Conservation (phyloP, 768 basidiomycete species). For the Trametes gibbosa region DNA sequence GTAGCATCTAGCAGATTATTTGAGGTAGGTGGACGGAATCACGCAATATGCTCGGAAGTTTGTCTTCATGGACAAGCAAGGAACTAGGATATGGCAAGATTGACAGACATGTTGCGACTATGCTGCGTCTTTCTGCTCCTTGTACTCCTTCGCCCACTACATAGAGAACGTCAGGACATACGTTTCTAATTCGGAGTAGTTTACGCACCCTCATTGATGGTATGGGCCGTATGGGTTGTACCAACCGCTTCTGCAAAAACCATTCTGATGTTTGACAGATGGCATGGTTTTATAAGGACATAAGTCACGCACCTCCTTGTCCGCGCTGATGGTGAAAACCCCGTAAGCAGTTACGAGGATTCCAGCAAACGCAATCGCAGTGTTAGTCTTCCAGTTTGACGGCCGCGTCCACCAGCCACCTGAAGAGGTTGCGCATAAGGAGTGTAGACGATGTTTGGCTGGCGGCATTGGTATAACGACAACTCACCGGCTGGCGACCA, state of each 20-base stretch:
- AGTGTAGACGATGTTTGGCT: background rate
- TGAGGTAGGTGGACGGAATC: background rate
- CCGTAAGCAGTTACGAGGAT: conserved; percentile 65
- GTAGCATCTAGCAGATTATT: background rate
- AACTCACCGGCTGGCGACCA: conserved; percentile 86
- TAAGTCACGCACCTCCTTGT: conserved; percentile 63
- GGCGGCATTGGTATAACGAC: background rate
- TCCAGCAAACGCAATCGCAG: conserved; percentile 67
- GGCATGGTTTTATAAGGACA: background rate
- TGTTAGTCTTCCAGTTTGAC: conserved; percentile 86
- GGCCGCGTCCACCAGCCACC: conserved; percentile 97
- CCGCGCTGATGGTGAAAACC: conserved; percentile 72
- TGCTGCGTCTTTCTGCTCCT: conserved; percentile 26
- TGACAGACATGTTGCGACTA: background rate
- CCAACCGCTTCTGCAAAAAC: conserved; percentile 47
- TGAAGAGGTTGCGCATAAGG: conserved; percentile 27
- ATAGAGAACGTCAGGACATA: background rate
- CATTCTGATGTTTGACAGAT: background rate
- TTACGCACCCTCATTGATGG: conserved; percentile 73
- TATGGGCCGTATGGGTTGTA: conserved; percentile 65
- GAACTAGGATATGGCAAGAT: background rate
- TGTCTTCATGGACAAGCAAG: too few relatives aligned
- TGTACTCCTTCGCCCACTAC: conserved; percentile 54
- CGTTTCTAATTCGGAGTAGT: background rate
- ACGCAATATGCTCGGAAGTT: background rate